Conservation (phyloP, 2,329 filamentous ascomycete species). For the Helotiales sp. region DNA sequence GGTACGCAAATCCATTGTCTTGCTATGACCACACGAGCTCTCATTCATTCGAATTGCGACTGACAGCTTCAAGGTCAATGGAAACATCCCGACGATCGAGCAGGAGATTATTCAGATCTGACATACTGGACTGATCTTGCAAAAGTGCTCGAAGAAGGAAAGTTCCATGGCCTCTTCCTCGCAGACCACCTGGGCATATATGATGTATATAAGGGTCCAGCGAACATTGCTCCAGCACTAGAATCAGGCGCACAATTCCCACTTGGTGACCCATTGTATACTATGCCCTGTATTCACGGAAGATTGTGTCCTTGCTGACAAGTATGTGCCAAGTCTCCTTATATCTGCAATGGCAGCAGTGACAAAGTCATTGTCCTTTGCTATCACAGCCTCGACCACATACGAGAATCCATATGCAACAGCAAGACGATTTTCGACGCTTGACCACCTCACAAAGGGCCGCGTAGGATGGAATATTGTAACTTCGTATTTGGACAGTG, state of each 20-base stretch:
- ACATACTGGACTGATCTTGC: background rate
- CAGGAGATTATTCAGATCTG: background rate
- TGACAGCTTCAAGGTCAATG: too few relatives aligned
- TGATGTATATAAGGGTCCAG: background rate
- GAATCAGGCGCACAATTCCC: background rate
- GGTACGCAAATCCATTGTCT: too few relatives aligned
- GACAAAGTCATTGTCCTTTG: too few relatives aligned
- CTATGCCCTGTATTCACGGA: background rate
- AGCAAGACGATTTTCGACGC: too few relatives aligned
- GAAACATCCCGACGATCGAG: background rate
- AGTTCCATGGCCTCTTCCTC: background rate
- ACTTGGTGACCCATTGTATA: background rate
- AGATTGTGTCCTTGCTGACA: background rate
- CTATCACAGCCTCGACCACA: too few relatives aligned
- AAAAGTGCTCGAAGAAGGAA: background rate
- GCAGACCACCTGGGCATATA: background rate
- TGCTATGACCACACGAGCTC: too few relatives aligned
- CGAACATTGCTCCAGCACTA: background rate
- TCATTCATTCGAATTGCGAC: too few relatives aligned
- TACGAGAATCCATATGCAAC: too few relatives aligned
- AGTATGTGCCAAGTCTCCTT: background rate
- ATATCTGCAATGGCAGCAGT: background rate
- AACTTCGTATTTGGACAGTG: conserved; percentile 64
- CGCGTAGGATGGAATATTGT: conserved; percentile 53
- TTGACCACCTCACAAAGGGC: conserved; percentile 65